A percentile compares a stretch with the other conserved stretches of the same genome.
These are phyloP conservation scores for Colletotrichum incanum DNA, from an alignment of 2,329 filamentous ascomycete genomes.

Conservation along the genomic window DNA sequence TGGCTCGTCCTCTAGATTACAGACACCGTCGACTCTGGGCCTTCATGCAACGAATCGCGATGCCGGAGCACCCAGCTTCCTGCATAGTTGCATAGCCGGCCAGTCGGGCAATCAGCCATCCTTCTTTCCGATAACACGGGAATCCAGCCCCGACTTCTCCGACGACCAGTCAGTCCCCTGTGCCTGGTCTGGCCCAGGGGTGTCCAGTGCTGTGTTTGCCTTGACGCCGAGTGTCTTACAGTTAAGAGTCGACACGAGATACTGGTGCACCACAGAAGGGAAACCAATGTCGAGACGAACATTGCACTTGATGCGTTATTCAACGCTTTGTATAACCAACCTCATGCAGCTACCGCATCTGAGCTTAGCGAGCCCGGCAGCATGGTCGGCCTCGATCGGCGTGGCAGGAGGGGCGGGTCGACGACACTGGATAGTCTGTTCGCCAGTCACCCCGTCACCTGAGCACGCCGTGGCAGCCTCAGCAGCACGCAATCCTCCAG, in stretches of 20 bases:
- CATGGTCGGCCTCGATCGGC: slow-evolving; percentile 29
- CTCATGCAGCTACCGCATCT: slow-evolving; percentile 39
- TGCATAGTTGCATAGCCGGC: slow-evolving; percentile 36
- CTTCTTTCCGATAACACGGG: slow-evolving; percentile 14
- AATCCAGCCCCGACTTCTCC: slow-evolving; percentile 30
- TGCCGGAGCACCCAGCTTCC: slow-evolving; percentile 18
- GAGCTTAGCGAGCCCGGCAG: slow-evolving; percentile 29
- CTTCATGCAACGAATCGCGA: slow-evolving; percentile 35
- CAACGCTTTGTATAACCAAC: slow-evolving; percentile 29
- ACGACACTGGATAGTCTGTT: slow-evolving; percentile 24
- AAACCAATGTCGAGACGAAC: not conserved
- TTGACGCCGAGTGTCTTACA: slow-evolving; percentile 20
- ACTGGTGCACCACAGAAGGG: slow-evolving; percentile 19
- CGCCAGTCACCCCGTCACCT: slow-evolving; percentile 24
- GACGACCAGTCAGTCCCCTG: slow-evolving; percentile 21
- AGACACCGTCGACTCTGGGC: slow-evolving; percentile 16
- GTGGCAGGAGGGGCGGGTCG: slow-evolving; percentile 30
- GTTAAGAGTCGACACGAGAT: slow-evolving; percentile 2
- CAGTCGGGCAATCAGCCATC: slow-evolving; percentile 31
- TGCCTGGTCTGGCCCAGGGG: slow-evolving; percentile 13
- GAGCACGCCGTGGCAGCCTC: slow-evolving; percentile 23
- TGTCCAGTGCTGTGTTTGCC: slow-evolving; percentile 24
- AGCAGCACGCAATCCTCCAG: slow-evolving; percentile 29
- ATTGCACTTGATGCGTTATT: slow-evolving; percentile 29
- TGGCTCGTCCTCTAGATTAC: slow-evolving; percentile 28